These are phyloP conservation scores for Cordyceps javanica DNA, from an alignment of 2,329 filamentous ascomycete genomes.

Conservation along the genomic window DNA sequence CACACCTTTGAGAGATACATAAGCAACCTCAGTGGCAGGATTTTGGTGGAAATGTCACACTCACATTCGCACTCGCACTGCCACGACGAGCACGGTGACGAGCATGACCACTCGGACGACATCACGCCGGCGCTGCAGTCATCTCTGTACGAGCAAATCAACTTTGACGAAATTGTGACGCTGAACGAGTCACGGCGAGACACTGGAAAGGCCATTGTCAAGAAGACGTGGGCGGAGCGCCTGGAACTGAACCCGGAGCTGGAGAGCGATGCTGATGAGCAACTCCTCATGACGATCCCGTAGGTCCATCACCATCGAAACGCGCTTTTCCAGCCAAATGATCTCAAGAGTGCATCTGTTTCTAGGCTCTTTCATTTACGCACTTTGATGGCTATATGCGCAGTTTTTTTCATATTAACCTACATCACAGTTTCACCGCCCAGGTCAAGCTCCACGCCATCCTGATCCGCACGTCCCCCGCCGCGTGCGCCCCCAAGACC, in stretches of 20 bases:
- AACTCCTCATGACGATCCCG: constrained; percentile 89
- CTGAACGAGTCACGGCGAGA: constrained; percentile 71
- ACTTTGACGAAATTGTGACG: constrained; percentile 78
- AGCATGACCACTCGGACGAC: constrained; percentile 87
- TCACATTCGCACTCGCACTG: constrained; percentile 47
- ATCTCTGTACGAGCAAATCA: constrained; percentile 85
- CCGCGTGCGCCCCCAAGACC: constrained; percentile 67
- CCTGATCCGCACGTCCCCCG: constrained; percentile 71
- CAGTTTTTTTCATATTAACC: not conserved
- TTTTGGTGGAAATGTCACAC: not conserved
- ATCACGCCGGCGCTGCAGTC: constrained; percentile 85
- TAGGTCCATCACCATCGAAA: constrained; percentile 41
- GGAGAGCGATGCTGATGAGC: constrained; percentile 81
- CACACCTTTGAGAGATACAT: too few species aligned
- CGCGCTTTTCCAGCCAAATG: not conserved
- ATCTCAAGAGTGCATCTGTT: too few species aligned
- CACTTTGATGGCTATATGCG: too few species aligned
- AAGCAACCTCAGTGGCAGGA: not conserved
- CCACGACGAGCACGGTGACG: constrained; percentile 45
- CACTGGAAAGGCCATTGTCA: constrained; percentile 67
- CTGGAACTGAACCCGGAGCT: constrained; percentile 67
- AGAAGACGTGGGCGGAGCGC: constrained; percentile 88
- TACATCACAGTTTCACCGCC: constrained; percentile 68
- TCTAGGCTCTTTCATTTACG: too few species aligned
- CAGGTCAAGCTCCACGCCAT: constrained; percentile 91